Percentiles rank a stretch among this genome's conserved stretches.
Conservation (phyloP, 805 yeast genomes). For the Saturnispora hagleri region DNA sequence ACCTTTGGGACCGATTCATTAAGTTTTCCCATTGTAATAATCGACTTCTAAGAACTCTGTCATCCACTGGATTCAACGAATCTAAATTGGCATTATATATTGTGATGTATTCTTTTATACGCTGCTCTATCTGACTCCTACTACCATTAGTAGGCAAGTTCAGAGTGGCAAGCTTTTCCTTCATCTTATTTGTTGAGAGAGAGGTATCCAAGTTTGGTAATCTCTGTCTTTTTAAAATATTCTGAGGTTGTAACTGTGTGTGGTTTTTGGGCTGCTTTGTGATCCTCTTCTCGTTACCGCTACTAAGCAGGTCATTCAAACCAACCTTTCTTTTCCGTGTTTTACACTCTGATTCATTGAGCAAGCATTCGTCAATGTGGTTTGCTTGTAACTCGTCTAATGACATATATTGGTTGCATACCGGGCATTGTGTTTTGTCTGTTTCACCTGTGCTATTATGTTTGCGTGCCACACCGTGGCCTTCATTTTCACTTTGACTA, state of each 20-base stretch:
- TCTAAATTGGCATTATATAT: constrained; percentile 79
- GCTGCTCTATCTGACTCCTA: constrained; percentile 49
- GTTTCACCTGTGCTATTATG: constrained; percentile 14
- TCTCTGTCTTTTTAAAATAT: constrained; percentile 21
- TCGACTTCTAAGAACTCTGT: constrained; percentile 43
- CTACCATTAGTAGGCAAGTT: constrained; percentile 57
- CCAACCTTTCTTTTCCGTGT: background rate
- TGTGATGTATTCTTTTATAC: constrained; percentile 71
- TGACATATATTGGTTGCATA: constrained; percentile 50
- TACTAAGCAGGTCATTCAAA: background rate
- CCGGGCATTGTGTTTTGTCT: constrained; percentile 51
- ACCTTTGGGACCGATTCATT: constrained; percentile 16
- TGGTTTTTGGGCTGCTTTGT: constrained; percentile 6
- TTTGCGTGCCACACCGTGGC: background rate
- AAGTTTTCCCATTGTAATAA: constrained; percentile 59
- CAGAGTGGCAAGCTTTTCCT: constrained; percentile 45
- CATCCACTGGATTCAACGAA: constrained; percentile 53
- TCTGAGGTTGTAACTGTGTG: constrained; percentile 21
- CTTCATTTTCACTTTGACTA: constrained; percentile 13
- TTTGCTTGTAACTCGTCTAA: constrained; percentile 43
- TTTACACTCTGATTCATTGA: background rate
- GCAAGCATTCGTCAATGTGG: constrained; percentile 57
- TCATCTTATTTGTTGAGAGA: constrained; percentile 49
- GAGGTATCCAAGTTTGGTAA: constrained; percentile 59
- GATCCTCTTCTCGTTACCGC: background rate